These are phyloP conservation scores for Dioscorea dumetorum DNA, from an alignment of 106 monocot genomes.

Conservation along the genomic window DNA sequence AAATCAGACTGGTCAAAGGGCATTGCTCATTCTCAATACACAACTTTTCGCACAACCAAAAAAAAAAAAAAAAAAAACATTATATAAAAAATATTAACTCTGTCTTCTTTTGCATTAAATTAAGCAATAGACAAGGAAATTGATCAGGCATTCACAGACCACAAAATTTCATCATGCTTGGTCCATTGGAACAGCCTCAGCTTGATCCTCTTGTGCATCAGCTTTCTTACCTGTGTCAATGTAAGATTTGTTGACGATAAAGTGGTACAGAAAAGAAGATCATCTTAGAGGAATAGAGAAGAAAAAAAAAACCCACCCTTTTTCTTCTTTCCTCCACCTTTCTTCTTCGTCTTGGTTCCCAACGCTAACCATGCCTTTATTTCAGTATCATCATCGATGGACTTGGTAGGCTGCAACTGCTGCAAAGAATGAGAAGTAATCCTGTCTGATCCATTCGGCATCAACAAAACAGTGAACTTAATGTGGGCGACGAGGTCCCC, in stretches of 20 bases:
- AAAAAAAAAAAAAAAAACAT: no score
- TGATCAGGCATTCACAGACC: neutral
- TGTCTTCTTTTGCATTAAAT: no score
- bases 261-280: no score
- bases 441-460: conserved; percentile 91
- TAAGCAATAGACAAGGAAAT: no score
- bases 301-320: conserved; percentile 29
- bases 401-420: conserved; percentile 67
- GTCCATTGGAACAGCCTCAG: conserved; percentile 31
- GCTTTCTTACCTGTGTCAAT: conserved; percentile 32
- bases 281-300: no score
- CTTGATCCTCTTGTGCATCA: conserved; percentile 4
- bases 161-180: conserved; percentile 7
- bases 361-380: conserved; percentile 93
- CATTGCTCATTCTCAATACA: no score
- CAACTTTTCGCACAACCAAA: no score
- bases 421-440: conserved; percentile 78
- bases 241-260: no score
- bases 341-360: conserved; percentile 87
- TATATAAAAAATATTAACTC: no score
- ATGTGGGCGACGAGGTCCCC: conserved; percentile 96
- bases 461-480: conserved; percentile 86
- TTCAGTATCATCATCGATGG: conserved; percentile 66
- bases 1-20: no score
- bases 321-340: conserved; percentile 94